Evolutionary conservation across 2,329 filamentous ascomycete species (phyloP), one percentile per base, ranked within the genome.

Genomic region (Teratosphaeria destructans): DNA sequence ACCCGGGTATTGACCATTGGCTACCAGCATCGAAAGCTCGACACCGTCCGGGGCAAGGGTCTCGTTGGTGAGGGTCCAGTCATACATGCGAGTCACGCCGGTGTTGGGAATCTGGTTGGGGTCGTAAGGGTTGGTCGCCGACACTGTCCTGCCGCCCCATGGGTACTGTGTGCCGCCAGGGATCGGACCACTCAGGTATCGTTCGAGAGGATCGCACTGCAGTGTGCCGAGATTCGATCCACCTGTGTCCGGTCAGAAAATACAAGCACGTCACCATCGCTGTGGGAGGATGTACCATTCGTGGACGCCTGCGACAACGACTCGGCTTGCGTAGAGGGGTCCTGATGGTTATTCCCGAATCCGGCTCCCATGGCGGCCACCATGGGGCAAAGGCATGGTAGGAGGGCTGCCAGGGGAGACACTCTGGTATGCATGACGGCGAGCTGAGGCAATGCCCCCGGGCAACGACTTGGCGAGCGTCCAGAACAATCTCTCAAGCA

Each of bases 1-100:
- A 5, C 70, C 71, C 4, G 71, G 71, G 52, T 68, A 72, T 26
- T 70, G 65, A 19, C 67, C 67, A 58, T 73, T 72, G 26, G 68
- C 67, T 4, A 72, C 65, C 12, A 72, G 63, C 55, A 65, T 61
- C 32, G 67, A 62, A 53, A 69, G 63, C 52, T 62, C 56, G 7
- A 71, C 67, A 26, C 70, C 70, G 57, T 71, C 70, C n/a, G 70
- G 68, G 10, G 66, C 62, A 54, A 68, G 63, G 5, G 64, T 64
- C 5, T 61, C 62, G 35, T 67, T 64, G 32, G 67, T 64, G 52
- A 72, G 56, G 3, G 63, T 67, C 61, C 65, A 72, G 19, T 64
- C 60, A 55, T 71, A 72, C 12, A 63, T 61, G 23, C 69, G 62
- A 8, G 68, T 71, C 14, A 70, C 62, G 37, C 68, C 67, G 29